Conservation (phyloP, 2,329 filamentous ascomycete species). For the Penicillium sp. region DNA sequence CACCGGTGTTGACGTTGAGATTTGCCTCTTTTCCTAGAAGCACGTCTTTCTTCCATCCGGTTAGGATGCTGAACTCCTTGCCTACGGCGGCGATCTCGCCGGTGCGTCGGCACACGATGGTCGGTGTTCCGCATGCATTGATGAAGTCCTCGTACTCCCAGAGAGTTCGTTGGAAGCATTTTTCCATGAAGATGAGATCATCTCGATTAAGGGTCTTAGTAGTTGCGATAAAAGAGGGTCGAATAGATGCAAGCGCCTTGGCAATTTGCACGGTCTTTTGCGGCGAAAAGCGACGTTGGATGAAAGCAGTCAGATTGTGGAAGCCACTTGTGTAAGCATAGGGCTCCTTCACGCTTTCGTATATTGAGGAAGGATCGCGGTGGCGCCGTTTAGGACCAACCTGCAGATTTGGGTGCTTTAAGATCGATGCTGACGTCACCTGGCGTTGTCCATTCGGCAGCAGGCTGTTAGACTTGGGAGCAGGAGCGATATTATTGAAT, state of each 20-base stretch:
- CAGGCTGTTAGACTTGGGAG: constrained; percentile 31
- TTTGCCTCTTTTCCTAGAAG: constrained; percentile 85
- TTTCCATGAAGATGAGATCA: constrained; percentile 96
- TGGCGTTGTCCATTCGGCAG: constrained; percentile 38
- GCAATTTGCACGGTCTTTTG: constrained; percentile 80
- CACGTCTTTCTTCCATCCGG: constrained; percentile 89
- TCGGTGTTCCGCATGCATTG: constrained; percentile 82
- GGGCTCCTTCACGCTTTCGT: constrained; percentile 83
- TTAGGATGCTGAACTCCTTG: constrained; percentile 94
- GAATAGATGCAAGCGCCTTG: constrained; percentile 82
- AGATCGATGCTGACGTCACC: constrained; percentile 45
- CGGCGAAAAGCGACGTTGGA: constrained; percentile 74
- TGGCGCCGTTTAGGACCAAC: constrained; percentile 50
- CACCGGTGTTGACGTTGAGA: constrained; percentile 76
- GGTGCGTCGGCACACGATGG: constrained; percentile 85
- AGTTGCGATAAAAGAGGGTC: constrained; percentile 89
- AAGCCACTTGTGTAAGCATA: constrained; percentile 90
- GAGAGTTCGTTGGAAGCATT: constrained; percentile 88
- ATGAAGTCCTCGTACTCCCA: constrained; percentile 94
- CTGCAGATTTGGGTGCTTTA: constrained; percentile 44
- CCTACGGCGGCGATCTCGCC: constrained; percentile 94
- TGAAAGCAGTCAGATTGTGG: constrained; percentile 78
- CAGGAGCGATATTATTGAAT: constrained; percentile 25
- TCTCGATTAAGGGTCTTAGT: constrained; percentile 84
- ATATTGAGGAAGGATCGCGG: constrained; percentile 78